A percentile compares a stretch with the other conserved stretches of the same genome.
Evolutionary conservation across 495 filamentous ascomycete species (phyloP).

Genomic region (Immersiella caudata): DNA sequence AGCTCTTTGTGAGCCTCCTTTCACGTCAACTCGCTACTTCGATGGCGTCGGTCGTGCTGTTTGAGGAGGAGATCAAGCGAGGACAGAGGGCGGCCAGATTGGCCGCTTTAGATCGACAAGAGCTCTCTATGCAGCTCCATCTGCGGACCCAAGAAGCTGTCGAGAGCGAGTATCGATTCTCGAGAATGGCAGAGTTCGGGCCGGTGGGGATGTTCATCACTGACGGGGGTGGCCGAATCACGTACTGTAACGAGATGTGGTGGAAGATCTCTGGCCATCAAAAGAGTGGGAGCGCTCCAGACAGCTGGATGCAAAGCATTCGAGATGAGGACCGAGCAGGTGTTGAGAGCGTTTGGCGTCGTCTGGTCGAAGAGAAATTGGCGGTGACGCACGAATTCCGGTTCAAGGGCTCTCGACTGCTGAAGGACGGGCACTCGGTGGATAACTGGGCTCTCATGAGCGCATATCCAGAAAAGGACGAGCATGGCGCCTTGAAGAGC

Average conservation of each 20-base stretch:
- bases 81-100: constrained; percentile 67
- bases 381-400: constrained; percentile 67
- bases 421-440: constrained; percentile 57
- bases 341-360: constrained; percentile 58
- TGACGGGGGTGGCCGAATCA: constrained; percentile 60
- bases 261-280: constrained; percentile 66
- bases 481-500: constrained; percentile 61
- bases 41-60: constrained; percentile 70
- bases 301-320: constrained; percentile 68
- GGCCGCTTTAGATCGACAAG: constrained; percentile 65
- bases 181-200: constrained; percentile 72
- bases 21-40: constrained; percentile 70
- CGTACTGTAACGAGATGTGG: constrained; percentile 75
- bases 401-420: constrained; percentile 64
- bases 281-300: constrained; percentile 49
- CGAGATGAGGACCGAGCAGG: constrained; percentile 60
- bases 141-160: constrained; percentile 67
- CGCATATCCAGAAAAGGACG: constrained; percentile 66
- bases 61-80: constrained; percentile 72
- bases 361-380: constrained; percentile 57
- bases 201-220: constrained; percentile 76
- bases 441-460: constrained; percentile 74
- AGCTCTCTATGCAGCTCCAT: constrained; percentile 67
- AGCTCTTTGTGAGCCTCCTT: constrained; percentile 69
- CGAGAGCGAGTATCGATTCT: constrained; percentile 72